Evolutionary conservation across 2,329 filamentous ascomycete species (phyloP).

Genomic region (Fusarium gaditjirri): DNA sequence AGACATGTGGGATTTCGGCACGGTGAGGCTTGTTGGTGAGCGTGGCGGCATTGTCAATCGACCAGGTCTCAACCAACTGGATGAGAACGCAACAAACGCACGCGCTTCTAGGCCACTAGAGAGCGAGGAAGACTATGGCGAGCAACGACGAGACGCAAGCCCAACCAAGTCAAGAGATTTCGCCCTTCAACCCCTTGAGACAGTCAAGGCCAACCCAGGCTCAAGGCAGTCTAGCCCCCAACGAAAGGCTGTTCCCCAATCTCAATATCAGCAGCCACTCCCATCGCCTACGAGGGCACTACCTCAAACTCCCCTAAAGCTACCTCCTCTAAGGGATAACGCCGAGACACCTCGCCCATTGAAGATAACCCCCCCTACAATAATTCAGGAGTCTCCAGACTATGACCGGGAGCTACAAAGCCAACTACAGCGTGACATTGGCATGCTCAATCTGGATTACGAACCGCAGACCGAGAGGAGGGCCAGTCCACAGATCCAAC

Average conservation of each 20-base stretch:
- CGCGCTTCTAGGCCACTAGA: constrained; percentile 67
- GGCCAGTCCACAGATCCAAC: constrained; percentile 20
- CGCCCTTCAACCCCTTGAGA: constrained; percentile 60
- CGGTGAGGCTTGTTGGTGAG: constrained; percentile 82
- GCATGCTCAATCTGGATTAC: constrained; percentile 61
- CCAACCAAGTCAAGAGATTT: constrained; percentile 64
- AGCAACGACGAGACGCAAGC: constrained; percentile 61
- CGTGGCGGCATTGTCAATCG: constrained; percentile 66
- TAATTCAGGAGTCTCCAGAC: constrained; percentile 63
- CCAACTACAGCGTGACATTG: constrained; percentile 72
- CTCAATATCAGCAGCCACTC: constrained; percentile 26
- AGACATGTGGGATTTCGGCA: constrained; percentile 99
- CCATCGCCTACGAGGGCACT: constrained; percentile 69
- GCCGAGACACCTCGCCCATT: constrained; percentile 61
- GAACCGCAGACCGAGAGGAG: constrained; percentile 25
- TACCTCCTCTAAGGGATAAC: constrained; percentile 42
- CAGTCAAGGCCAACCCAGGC: constrained; percentile 62
- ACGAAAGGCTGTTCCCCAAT: constrained; percentile 61
- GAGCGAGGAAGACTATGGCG: constrained; percentile 61
- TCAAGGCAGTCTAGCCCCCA: constrained; percentile 71
- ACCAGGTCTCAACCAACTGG: constrained; percentile 75
- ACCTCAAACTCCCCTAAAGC: constrained; percentile 56
- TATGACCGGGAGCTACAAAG: constrained; percentile 70
- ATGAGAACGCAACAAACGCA: constrained; percentile 83
- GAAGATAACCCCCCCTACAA: constrained; percentile 59